Percentiles rank a stretch among this genome's conserved stretches.
These are phyloP conservation scores for Carex kokanica DNA, from an alignment of 176 grass and related monocot genomes.

Conservation along the genomic window DNA sequence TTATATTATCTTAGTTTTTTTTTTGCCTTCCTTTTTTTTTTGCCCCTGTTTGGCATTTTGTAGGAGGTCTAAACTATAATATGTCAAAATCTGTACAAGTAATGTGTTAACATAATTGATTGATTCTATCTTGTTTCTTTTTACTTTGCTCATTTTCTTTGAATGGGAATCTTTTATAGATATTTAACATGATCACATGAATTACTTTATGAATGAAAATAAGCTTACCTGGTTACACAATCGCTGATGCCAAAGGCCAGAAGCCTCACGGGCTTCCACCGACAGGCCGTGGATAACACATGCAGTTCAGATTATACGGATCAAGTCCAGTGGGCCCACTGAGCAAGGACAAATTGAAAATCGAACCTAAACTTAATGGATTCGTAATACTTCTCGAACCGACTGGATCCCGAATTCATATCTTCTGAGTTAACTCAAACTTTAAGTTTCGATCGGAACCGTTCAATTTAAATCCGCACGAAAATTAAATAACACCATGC, in stretches of 20 bases:
- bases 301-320: not conserved
- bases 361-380: not conserved
- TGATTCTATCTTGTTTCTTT: not conserved
- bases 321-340: not conserved
- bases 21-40: not conserved
- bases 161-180: not conserved
- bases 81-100: not conserved
- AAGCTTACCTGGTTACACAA: too few relatives aligned
- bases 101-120: not conserved
- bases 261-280: not conserved
- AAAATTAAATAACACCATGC: too few relatives aligned
- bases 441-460: too few relatives aligned
- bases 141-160: not conserved
- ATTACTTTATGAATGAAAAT: not conserved
- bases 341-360: not conserved
- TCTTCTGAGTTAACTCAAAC: too few relatives aligned
- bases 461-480: too few relatives aligned
- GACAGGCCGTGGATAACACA: not conserved
- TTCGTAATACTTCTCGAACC: too few relatives aligned
- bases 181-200: not conserved
- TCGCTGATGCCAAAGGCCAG: not conserved
- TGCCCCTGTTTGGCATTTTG: not conserved
- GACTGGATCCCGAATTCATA: not conserved
- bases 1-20: constrained; percentile 8
- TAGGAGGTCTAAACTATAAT: not conserved